These are phyloP conservation scores for Solanum hybrid DNA, from an alignment of 305 asterid genomes.

Conservation along the genomic window DNA sequence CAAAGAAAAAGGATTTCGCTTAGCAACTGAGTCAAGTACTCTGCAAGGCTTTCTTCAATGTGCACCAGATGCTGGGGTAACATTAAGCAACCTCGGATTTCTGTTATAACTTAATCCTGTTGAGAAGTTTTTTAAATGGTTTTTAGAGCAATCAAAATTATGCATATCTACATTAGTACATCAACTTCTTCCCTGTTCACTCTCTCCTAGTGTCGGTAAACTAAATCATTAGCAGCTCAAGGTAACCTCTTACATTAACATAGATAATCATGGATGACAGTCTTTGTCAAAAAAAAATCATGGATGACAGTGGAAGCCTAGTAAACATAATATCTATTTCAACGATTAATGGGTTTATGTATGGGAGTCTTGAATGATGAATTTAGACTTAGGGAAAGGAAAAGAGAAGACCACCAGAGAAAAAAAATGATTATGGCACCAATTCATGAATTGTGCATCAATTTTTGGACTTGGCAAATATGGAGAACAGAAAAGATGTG, in stretches of 20 bases:
- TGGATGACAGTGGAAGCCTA: background rate
- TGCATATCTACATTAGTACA: background rate
- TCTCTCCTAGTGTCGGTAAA: background rate
- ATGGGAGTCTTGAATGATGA: background rate
- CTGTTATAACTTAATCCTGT: background rate
- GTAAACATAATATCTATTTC: background rate
- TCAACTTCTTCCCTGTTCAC: background rate
- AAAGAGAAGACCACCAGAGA: background rate
- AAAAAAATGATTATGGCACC: background rate
- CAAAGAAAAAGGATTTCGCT: conserved; percentile 69
- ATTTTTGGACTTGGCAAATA: background rate
- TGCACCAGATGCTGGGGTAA: conserved; percentile 78
- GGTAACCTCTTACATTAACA: background rate
- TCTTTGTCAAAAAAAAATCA: background rate
- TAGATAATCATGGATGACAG: background rate
- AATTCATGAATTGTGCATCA: background rate
- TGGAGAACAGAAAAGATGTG: background rate
- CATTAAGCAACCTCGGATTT: background rate
- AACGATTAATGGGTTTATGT: background rate
- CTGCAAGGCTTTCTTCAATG: conserved; percentile 70
- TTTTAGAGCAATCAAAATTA: background rate
- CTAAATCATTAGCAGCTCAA: background rate
- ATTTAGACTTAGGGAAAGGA: background rate
- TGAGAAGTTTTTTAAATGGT: background rate
- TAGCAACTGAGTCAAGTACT: conserved; percentile 56